Evolutionary conservation across 495 filamentous ascomycete genomes (phyloP), one percentile per base, ranked within the genome.

Genomic region (Lasiosphaeria hispida): DNA sequence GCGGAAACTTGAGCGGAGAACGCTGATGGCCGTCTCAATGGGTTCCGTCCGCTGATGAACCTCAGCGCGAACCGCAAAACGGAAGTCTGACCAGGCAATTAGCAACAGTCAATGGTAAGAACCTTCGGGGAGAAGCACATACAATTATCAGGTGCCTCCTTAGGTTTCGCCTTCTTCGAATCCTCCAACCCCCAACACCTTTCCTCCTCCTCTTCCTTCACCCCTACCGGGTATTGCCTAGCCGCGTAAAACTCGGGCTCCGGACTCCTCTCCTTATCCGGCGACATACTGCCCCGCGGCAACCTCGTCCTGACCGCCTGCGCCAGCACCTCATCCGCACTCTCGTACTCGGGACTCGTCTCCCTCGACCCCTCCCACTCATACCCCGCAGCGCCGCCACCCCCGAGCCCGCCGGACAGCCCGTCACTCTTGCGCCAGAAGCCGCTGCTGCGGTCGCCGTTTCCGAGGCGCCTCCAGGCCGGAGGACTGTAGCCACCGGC

Each of bases 11-110:
- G 68, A 77, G 50, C 82, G 84, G 53, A 92, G 36, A 59, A 84
- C 87, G 55, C 71, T 77, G 57, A 90, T 78, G n/a, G 82, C 79
- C 19, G 85, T 83, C 62, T 92, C 89, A 60, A 96, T 87, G 33
- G 90, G 89, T 68, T 95, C 90, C 48, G 87, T 88, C 34, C 89
- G 83, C 64, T 96, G 91, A 62, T 91, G 88, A 17, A 95, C 88
- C 75, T 96, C 92, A 60, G 91, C 88, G 57, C 88, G 82, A 42
- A 93, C 76, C 36, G 88, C 86, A 64, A 96, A 92, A 58, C 92
- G 89, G 59, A 96, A 87, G 72, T 92, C 91, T 95, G 70, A 18
- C 23, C 15, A 37, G 30, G 11, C 15, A 47, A 64, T 77, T 73
- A 77, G 60, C 52, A 62, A 61, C 71, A 63, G 73, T 69, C 66